Base-by-base conservation (phyloP, 345 rosid species). In the Syzygium oleosum region DNA sequence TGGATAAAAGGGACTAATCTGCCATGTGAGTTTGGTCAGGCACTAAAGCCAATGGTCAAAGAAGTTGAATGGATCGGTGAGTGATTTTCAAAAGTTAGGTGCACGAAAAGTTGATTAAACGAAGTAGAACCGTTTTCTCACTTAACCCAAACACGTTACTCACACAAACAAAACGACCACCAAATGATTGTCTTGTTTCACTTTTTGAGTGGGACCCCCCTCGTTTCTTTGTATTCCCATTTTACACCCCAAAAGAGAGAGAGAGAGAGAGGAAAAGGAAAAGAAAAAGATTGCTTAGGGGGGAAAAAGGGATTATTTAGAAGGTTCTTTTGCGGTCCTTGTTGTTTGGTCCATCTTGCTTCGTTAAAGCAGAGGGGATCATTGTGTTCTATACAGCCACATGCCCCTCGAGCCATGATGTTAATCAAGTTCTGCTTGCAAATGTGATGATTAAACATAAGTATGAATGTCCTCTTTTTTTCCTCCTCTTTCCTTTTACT, bases 31-130 rank as follows among this genome's bases (percentile, higher is more conserved):
- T 83, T 52, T 41, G 31, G 84, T 73, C 83, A 73, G 49, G 77
- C 86, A 84, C 43, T 77, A 86, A 65, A 53, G 86, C 41, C 65
- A 73, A 31, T 85, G 90, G 89, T 89, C 90, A 89, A 87, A 87
- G 85, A 27, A 63, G 49, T 46, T 52, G 61, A 38, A 14, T 15
- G 77, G 51, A 89, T 85, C 49, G 61, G 89, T 84, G 88, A 52
- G 10, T 49, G 51, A 85, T 29, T 53, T 84, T 78, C 85, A 88
- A 68, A 88, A 87, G 88, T 89, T 88, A 43, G 89, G 88, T 88
- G 84, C 85, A 80, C 56, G 59, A 77, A 83, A 56, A 85, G 86
- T 83, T 78, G 63, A 46, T 43, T 25, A 38, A 73, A 19, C 13
- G 78, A 85, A 84, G 80, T 5, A 51, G 85, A 27, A 54, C 84